Percentiles rank a stretch among this genome's conserved stretches.
These are phyloP conservation scores for Calonectria multiphialidica DNA, from an alignment of 2,329 filamentous ascomycete genomes.

Conservation along the genomic window DNA sequence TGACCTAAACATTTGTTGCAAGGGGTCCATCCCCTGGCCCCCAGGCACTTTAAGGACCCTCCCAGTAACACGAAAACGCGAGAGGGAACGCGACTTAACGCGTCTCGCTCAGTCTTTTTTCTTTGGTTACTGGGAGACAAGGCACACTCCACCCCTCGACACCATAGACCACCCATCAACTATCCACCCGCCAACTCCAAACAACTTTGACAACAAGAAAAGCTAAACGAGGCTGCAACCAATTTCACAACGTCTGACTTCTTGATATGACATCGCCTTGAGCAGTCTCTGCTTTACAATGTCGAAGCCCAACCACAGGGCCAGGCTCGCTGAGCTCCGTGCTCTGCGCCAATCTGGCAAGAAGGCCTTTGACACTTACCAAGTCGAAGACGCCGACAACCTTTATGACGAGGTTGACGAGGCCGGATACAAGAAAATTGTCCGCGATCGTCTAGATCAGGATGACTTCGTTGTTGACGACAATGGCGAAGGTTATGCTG, in stretches of 20 bases:
- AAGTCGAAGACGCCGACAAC: conserved; percentile 85
- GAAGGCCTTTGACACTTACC: conserved; percentile 88
- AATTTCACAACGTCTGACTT: background rate
- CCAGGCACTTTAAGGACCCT: conserved; percentile 21
- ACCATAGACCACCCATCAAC: background rate
- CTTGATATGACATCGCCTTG: conserved; percentile 39
- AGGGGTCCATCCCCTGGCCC: background rate
- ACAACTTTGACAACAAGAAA: conserved; percentile 2
- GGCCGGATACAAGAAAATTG: conserved; percentile 96
- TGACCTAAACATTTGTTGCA: too few relatives aligned
- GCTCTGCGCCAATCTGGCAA: conserved; percentile 90
- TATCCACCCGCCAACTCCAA: conserved; percentile 8
- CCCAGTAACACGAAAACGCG: conserved; percentile 11
- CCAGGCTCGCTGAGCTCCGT: conserved; percentile 81
- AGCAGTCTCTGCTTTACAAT: conserved; percentile 42
- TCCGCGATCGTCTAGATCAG: conserved; percentile 87
- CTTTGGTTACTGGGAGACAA: conserved; percentile 8
- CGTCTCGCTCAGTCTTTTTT: conserved; percentile 28
- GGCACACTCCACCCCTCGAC: background rate
- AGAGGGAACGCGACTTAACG: conserved; percentile 15
- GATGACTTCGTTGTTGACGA: conserved; percentile 99
- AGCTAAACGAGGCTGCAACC: background rate
- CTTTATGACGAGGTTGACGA: conserved; percentile 98
- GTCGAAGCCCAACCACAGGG: conserved; percentile 55
- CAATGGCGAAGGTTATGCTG: conserved; percentile 95